Evolutionary conservation across 2,329 filamentous ascomycete species (phyloP), one percentile per base, ranked within the genome.

Genomic region (Pseudocercospora pini-densiflorae): DNA sequence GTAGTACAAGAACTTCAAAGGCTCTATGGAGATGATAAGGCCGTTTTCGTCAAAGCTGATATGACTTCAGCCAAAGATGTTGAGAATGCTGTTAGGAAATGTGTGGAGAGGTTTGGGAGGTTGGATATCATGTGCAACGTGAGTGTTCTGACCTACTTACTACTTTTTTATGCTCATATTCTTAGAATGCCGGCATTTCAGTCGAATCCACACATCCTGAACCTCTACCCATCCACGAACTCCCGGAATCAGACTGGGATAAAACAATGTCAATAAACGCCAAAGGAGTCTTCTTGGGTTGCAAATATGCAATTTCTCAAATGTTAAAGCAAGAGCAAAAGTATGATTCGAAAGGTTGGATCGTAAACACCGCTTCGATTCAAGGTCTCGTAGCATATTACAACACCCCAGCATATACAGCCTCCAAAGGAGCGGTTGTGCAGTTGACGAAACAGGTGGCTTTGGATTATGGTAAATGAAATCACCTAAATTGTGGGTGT

Each of bases 351-450:
- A 67, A 72, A 24, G 79, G 79, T 1, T 81, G 78, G 77, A 78
- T 81, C 19, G 70, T 81, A 43, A 80, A 81, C 58, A 75, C 77
- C 6, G 76, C 77, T 7, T 78, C 75, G 45, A 73, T 80, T 23
- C 75, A 75, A 65, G 78, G 74, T 16, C 68, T 76, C 57, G 76
- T 80, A 21, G 77, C 73, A 19, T 75, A 72, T 65, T 65, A 68
- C 55, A 70, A 72, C 16, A 76, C 72, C 14, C 70, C 79, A 27
- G 75, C 76, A 19, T 85, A 85, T 70, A 81, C 80, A 61, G 80
- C 82, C 2, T 80, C 77, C 49, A 86, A 85, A 68, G 81, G 80
- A 9, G 83, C 82, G 0, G 81, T 84, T 6, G 75, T 81, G 9
- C 76, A 79, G 49, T 75, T 86, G 53, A 84, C 83, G 7, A 81